These are phyloP conservation scores for Abelmoschus esculentus DNA, from an alignment of 345 rosid genomes.

Conservation along the genomic window DNA sequence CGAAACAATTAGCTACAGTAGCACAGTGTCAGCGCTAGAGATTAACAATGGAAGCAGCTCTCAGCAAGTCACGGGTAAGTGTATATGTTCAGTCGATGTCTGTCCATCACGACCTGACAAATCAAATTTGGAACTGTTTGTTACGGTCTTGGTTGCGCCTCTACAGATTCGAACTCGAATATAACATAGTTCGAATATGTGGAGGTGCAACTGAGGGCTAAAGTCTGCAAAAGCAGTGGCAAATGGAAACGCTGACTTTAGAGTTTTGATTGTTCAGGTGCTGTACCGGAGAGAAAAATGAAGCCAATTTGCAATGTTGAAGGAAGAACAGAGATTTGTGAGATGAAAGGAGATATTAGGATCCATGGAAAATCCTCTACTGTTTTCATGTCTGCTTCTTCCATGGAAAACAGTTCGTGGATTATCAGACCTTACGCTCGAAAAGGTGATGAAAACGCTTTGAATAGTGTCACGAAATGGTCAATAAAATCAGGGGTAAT, in stretches of 20 bases:
- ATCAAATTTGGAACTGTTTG: too few relatives aligned
- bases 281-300: background rate
- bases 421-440: background rate
- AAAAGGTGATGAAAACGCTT: background rate
- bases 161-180: too few relatives aligned
- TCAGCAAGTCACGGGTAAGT: background rate
- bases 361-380: background rate
- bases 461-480: background rate
- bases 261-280: background rate
- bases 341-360: background rate
- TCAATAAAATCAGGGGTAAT: background rate
- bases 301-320: background rate
- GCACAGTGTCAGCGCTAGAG: background rate
- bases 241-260: background rate
- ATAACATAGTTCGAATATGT: too few relatives aligned
- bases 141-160: too few relatives aligned
- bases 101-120: background rate
- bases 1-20: background rate
- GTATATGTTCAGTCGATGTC: background rate
- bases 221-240: too few relatives aligned
- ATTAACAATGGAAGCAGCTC: background rate
- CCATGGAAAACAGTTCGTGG: background rate
- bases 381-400: background rate
- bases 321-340: background rate
- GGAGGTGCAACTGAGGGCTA: too few relatives aligned